These are phyloP conservation scores for Cyclotella choctawhatcheeana DNA, from an alignment of 108 stramenopile genomes.

Conservation along the genomic window DNA sequence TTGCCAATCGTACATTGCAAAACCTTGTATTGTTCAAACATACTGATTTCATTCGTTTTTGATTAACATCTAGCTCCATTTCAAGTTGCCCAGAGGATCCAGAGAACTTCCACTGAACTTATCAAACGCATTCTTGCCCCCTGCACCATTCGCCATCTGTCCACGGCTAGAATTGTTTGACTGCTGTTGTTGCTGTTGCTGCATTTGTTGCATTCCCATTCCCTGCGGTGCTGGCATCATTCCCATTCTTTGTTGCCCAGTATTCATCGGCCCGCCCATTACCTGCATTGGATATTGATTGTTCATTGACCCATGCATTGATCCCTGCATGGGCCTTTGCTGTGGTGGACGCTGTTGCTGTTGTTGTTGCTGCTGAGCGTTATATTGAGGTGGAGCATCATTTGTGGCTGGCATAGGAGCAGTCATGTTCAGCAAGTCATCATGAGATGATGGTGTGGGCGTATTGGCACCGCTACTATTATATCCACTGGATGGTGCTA, in stretches of 20 bases:
- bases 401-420: constrained; percentile 49
- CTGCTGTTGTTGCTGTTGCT: constrained; percentile 25
- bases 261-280: not conserved
- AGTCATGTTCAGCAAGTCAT: constrained; percentile 87
- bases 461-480: constrained; percentile 40
- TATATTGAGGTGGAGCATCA: constrained; percentile 9
- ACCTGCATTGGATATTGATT: constrained; percentile 42
- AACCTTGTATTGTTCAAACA: not conserved
- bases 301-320: constrained; percentile 42
- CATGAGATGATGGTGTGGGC: constrained; percentile 53
- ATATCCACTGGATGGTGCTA: constrained; percentile 25
- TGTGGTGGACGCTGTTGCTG: constrained; percentile 59
- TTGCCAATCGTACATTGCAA: not conserved
- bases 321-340: no score
- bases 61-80: constrained; percentile 51
- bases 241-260: constrained; percentile 10
- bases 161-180: constrained; percentile 26
- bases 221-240: constrained; percentile 23
- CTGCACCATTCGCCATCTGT: constrained; percentile 12
- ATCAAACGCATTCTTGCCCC: constrained; percentile 51
- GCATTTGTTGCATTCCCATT: constrained; percentile 45
- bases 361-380: constrained; percentile 5
- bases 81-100: constrained; percentile 72
- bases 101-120: constrained; percentile 47
- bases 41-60: no score